These are phyloP conservation scores for Hypoxylon sp. DNA, from an alignment of 2,329 filamentous ascomycete species.

Conservation along the genomic window DNA sequence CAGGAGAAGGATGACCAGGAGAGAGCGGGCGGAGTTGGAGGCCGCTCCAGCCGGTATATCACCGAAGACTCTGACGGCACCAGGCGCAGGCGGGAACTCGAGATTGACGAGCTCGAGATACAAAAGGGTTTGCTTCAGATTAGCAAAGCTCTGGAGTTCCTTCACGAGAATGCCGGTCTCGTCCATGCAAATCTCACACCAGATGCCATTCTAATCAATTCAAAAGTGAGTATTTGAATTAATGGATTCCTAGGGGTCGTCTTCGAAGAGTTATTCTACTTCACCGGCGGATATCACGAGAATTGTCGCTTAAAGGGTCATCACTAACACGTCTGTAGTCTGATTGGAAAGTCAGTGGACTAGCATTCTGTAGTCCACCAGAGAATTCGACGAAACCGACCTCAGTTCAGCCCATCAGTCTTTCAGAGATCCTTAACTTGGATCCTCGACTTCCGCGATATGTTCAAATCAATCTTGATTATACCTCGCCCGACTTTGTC, in stretches of 20 bases:
- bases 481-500: slow-evolving; percentile 93
- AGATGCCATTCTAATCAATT: slow-evolving; percentile 92
- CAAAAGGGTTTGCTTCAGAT: slow-evolving; percentile 96
- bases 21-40: slow-evolving; percentile 73
- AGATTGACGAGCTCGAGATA: slow-evolving; percentile 97
- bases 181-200: slow-evolving; percentile 96
- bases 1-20: slow-evolving; percentile 93
- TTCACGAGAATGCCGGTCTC: slow-evolving; percentile 93
- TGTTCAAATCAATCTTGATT: slow-evolving; percentile 93
- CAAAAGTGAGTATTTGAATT: slow-evolving; percentile 73
- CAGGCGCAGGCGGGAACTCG: slow-evolving; percentile 80
- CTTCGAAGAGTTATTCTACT: no score
- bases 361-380: slow-evolving; percentile 87
- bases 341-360: slow-evolving; percentile 98
- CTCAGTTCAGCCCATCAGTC: slow-evolving; percentile 81
- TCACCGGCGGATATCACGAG: neutral
- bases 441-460: slow-evolving; percentile 84
- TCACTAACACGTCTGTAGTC: slow-evolving; percentile 67
- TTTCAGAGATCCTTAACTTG: slow-evolving; percentile 86
- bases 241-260: no score
- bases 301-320: neutral
- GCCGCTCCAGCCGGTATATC: slow-evolving; percentile 82
- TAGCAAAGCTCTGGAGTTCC: slow-evolving; percentile 92
- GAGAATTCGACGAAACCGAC: slow-evolving; percentile 80
- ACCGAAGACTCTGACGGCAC: slow-evolving; percentile 82